Percentiles rank a stretch among this genome's conserved stretches.
These are phyloP conservation scores for Coniosporium tulheliwenetii DNA, from an alignment of 2,329 filamentous ascomycete genomes.

Conservation along the genomic window DNA sequence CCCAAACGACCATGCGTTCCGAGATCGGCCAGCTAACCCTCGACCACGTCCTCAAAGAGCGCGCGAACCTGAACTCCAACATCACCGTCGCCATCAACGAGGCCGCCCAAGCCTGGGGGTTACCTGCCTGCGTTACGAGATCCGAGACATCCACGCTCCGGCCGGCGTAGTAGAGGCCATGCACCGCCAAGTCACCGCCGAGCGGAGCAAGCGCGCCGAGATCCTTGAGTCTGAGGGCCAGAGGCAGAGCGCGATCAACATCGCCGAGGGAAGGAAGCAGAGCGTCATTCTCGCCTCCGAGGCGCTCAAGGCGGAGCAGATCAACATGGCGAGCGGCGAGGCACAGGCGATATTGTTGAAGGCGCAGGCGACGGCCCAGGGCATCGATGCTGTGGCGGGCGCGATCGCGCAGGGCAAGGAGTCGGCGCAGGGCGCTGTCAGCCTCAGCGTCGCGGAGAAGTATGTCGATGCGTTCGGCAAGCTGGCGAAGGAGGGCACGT, in stretches of 20 bases:
- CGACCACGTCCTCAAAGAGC: slow-evolving; percentile 95
- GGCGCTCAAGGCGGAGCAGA: slow-evolving; percentile 74
- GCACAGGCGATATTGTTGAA: slow-evolving; percentile 82
- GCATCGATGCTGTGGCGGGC: slow-evolving; percentile 72
- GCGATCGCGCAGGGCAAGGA: slow-evolving; percentile 59
- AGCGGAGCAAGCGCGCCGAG: slow-evolving; percentile 92
- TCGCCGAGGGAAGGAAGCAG: slow-evolving; percentile 94
- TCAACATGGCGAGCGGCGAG: slow-evolving; percentile 86
- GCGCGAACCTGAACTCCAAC: slow-evolving; percentile 88
- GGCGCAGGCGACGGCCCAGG: slow-evolving; percentile 69
- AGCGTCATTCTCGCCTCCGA: slow-evolving; percentile 92
- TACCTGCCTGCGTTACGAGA: slow-evolving; percentile 91
- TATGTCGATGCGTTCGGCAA: slow-evolving; percentile 92
- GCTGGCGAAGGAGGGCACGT: slow-evolving; percentile 87
- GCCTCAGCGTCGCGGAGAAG: slow-evolving; percentile 84
- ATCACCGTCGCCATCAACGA: slow-evolving; percentile 99
- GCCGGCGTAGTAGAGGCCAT: slow-evolving; percentile 89
- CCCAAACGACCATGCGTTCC: slow-evolving; percentile 96
- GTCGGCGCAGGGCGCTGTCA: slow-evolving; percentile 69
- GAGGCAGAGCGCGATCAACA: slow-evolving; percentile 94
- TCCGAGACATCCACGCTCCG: slow-evolving; percentile 93
- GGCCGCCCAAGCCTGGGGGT: slow-evolving; percentile 96
- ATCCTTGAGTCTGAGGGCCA: slow-evolving; percentile 96
- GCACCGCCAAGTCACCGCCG: slow-evolving; percentile 95
- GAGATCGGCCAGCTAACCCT: slow-evolving; percentile 94